Evolutionary conservation across 2,329 filamentous ascomycete genomes (phyloP).

Genomic region (Fonsecaea erecta): DNA sequence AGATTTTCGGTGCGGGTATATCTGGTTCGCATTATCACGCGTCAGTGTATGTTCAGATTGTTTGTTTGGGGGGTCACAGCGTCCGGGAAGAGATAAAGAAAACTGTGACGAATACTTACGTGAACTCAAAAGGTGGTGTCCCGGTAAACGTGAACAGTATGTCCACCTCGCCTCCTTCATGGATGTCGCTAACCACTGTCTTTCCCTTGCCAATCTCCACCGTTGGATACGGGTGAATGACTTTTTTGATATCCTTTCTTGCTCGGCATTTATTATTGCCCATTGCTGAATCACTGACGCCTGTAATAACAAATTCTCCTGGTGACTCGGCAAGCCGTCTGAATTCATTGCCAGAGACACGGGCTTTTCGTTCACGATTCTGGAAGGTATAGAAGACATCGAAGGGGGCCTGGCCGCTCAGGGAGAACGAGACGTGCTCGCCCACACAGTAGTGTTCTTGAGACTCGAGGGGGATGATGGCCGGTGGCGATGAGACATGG

Average conservation of each 20-base stretch:
- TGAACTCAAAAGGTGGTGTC: constrained; percentile 95
- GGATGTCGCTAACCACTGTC: constrained; percentile 84
- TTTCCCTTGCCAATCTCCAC: constrained; percentile 87
- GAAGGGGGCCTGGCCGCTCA: constrained; percentile 89
- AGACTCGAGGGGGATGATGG: constrained; percentile 84
- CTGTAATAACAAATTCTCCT: constrained; percentile 85
- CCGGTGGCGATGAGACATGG: constrained; percentile 88
- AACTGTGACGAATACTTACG: too few relatives aligned
- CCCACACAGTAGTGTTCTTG: constrained; percentile 92
- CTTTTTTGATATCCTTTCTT: constrained; percentile 74
- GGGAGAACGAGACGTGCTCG: constrained; percentile 87
- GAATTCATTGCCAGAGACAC: constrained; percentile 69
- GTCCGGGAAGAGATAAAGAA: too few relatives aligned
- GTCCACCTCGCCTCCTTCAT: constrained; percentile 92
- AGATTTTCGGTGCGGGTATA: constrained; percentile 86
- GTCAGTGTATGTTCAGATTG: constrained; percentile 29
- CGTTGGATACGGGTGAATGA: constrained; percentile 88
- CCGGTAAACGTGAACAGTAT: constrained; percentile 95
- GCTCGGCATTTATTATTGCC: constrained; percentile 73
- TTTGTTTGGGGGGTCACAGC: not conserved
- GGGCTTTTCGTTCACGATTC: constrained; percentile 75
- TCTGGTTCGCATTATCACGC: constrained; percentile 39
- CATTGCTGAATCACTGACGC: constrained; percentile 77
- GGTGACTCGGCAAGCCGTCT: constrained; percentile 90
- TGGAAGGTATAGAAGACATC: constrained; percentile 92